Conservation (phyloP, 2,329 filamentous ascomycete species). For the Aaosphaeria pasadenensis region DNA sequence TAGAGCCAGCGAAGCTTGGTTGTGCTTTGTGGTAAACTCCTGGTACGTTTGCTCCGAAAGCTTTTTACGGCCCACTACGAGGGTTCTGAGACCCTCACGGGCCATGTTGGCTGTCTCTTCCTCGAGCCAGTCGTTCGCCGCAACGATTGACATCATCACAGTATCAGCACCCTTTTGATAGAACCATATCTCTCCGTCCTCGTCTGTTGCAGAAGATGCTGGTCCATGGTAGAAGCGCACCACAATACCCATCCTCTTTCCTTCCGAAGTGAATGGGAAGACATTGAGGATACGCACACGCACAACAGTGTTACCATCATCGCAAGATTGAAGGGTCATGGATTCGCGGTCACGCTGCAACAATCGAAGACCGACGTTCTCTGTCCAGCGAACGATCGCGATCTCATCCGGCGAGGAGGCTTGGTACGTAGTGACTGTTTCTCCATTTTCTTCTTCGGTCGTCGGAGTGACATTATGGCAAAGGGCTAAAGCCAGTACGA, state of each 20-base stretch:
- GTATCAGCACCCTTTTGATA: constrained; percentile 98
- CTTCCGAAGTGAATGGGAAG: constrained; percentile 96
- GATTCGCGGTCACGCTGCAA: constrained; percentile 81
- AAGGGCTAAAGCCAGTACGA: constrained; percentile 85
- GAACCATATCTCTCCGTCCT: constrained; percentile 87
- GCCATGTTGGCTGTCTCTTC: constrained; percentile 99
- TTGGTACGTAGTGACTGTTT: constrained; percentile 80
- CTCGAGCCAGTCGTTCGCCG: constrained; percentile 95
- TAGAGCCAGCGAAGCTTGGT: constrained; percentile 77
- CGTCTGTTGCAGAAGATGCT: constrained; percentile 42
- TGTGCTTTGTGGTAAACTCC: constrained; percentile 72
- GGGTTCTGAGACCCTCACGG: constrained; percentile 85
- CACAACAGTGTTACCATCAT: constrained; percentile 71
- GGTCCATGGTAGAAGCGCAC: constrained; percentile 68
- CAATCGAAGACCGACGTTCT: constrained; percentile 83
- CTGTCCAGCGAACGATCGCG: constrained; percentile 94
- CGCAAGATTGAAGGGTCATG: constrained; percentile 77
- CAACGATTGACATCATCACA: constrained; percentile 95
- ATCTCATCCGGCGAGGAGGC: constrained; percentile 98
- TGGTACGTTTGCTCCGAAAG: constrained; percentile 76
- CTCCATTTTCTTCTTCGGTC: constrained; percentile 76
- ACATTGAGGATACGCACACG: constrained; percentile 87
- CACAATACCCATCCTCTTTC: constrained; percentile 97
- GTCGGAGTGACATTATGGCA: constrained; percentile 98
- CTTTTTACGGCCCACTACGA: constrained; percentile 91